Conservation (phyloP, 495 filamentous ascomycete species). For the Glonium stellatum region DNA sequence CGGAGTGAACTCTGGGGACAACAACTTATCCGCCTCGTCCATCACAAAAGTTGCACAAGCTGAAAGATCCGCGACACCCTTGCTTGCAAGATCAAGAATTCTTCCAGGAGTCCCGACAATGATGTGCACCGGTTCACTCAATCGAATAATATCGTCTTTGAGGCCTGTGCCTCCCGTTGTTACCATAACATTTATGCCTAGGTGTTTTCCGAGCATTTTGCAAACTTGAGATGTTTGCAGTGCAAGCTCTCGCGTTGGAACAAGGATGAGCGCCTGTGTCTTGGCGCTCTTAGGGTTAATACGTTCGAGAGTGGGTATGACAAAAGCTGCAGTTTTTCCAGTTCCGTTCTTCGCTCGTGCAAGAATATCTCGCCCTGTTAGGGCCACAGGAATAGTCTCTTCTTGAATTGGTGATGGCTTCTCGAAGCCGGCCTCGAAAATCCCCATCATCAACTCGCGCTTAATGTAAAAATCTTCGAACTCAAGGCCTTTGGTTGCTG, state of each 20-base stretch:
- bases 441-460: conserved; percentile 93
- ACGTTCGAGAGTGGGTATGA: conserved; percentile 89
- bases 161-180: conserved; percentile 91
- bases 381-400: conserved; percentile 93
- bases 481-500: conserved; percentile 90
- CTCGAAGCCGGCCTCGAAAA: conserved; percentile 98
- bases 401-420: conserved; percentile 99
- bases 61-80: conserved; percentile 91
- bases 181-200: conserved; percentile 98
- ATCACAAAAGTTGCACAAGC: conserved; percentile 97
- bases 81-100: conserved; percentile 90
- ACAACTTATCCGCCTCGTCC: conserved; percentile 97
- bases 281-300: conserved; percentile 95
- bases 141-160: conserved; percentile 92
- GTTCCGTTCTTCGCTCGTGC: conserved; percentile 98
- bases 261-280: conserved; percentile 90
- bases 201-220: conserved; percentile 94
- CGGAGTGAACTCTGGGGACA: conserved; percentile 92
- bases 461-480: conserved; percentile 96
- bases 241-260: conserved; percentile 95
- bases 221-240: conserved; percentile 98
- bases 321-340: conserved; percentile 95
- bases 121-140: conserved; percentile 92
- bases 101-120: conserved; percentile 94
- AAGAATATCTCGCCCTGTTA: conserved; percentile 91